Conservation (phyloP, 2,329 filamentous ascomycete species). For the Fusarium albosuccineum region DNA sequence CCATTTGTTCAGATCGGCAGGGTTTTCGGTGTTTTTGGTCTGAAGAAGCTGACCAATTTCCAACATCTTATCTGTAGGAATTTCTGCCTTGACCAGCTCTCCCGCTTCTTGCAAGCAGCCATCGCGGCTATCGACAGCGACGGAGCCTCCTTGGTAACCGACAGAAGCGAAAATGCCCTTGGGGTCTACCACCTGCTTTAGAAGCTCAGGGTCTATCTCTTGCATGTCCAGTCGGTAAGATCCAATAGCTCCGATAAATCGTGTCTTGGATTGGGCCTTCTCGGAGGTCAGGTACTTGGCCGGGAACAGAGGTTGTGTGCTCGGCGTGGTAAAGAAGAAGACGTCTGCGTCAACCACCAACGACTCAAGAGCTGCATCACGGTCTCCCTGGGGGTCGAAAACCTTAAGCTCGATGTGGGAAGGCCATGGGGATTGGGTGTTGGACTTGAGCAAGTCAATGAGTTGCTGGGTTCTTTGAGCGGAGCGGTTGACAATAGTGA, state of each 20-base stretch:
- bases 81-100: conserved; percentile 47
- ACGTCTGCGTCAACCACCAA: conserved; percentile 43
- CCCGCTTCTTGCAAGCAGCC: conserved; percentile 50
- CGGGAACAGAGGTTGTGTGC: conserved; percentile 47
- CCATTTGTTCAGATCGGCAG: conserved; percentile 65
- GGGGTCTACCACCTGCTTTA: conserved; percentile 41
- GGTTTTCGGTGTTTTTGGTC: not conserved
- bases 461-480: conserved; percentile 37
- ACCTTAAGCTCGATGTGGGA: conserved; percentile 31
- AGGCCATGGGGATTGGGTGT: conserved; percentile 21
- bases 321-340: conserved; percentile 51
- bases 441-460: conserved; percentile 32
- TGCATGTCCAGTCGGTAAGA: conserved; percentile 51
- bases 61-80: conserved; percentile 38
- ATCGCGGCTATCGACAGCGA: conserved; percentile 47
- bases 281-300: conserved; percentile 36
- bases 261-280: conserved; percentile 40
- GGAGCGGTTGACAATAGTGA: conserved; percentile 54
- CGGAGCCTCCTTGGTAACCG: conserved; percentile 22
- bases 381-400: conserved; percentile 24
- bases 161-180: conserved; percentile 11
- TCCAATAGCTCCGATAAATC: conserved; percentile 49
- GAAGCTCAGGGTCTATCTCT: conserved; percentile 48
- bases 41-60: conserved; percentile 68
- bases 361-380: conserved; percentile 30